Percentiles rank a stretch among this genome's conserved stretches.
phyloP scores from a whole-genome alignment of 306 rosid genomes.

The Pyrus bretschneideri region DNA sequence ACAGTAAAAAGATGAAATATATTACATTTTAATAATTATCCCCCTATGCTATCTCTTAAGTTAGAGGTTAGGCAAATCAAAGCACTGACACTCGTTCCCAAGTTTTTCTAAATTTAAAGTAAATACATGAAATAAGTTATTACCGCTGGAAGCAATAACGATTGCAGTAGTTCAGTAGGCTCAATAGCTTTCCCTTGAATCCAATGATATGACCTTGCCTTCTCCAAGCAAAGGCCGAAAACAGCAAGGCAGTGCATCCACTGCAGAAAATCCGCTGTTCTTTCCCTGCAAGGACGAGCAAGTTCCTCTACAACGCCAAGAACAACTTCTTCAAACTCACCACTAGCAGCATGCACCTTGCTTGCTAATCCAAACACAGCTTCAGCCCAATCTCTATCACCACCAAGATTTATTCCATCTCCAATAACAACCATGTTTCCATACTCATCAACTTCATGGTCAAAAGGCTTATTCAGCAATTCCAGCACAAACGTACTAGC shows the following conservation, averaged over 20 bases:
- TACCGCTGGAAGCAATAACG: constrained; percentile 91
- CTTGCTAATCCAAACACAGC: constrained; percentile 63
- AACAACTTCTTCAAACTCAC: constrained; percentile 83
- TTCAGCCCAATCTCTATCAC: constrained; percentile 88
- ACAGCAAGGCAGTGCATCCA: constrained; percentile 92
- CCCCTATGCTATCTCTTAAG: background rate
- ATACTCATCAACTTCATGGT: constrained; percentile 70
- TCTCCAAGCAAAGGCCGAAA: constrained; percentile 70
- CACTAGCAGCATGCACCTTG: constrained; percentile 73
- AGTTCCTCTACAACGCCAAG: constrained; percentile 64
- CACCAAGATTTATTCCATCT: constrained; percentile 91
- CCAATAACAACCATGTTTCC: constrained; percentile 78
- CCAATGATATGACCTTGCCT: constrained; percentile 49
- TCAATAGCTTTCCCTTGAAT: constrained; percentile 60
- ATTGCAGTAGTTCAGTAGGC: constrained; percentile 58
- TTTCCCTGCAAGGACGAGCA: constrained; percentile 84
- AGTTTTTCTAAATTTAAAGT: background rate
- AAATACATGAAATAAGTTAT: constrained; percentile 1
- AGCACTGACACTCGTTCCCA: background rate
- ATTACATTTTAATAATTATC: background rate
- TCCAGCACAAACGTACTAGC: constrained; percentile 76
- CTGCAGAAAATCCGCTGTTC: constrained; percentile 77
- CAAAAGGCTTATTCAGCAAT: constrained; percentile 73
- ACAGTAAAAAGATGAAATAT: background rate
- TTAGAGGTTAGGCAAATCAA: background rate